Percentiles rank a stretch among this genome's conserved stretches.
These are phyloP conservation scores for Pythium rhizo-oryzae DNA, from an alignment of 352 stramenopile genomes.

Conservation along the genomic window DNA sequence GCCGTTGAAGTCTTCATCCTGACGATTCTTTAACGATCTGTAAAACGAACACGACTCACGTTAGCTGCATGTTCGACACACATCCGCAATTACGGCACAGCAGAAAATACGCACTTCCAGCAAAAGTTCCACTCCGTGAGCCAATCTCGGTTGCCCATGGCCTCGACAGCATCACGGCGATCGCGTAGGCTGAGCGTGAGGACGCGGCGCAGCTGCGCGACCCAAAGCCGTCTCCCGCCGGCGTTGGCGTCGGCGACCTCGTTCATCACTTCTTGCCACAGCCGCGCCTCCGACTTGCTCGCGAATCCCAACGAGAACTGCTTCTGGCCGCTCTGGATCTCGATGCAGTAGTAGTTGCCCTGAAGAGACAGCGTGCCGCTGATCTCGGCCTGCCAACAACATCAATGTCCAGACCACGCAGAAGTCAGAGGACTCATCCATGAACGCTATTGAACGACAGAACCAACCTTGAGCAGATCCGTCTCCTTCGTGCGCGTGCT, in stretches of 20 bases:
- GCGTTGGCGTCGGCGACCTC: slow-evolving; percentile 79
- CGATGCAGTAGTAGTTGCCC: slow-evolving; percentile 65
- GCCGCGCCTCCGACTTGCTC: slow-evolving; percentile 40
- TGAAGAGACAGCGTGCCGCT: slow-evolving; percentile 37
- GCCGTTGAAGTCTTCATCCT: slow-evolving; percentile 31
- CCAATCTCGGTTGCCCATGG: slow-evolving; percentile 78
- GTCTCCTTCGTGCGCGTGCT: slow-evolving; percentile 64
- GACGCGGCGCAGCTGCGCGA: slow-evolving; percentile 54
- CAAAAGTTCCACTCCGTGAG: slow-evolving; percentile 83
- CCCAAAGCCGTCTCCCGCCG: slow-evolving; percentile 65
- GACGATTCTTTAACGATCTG: slow-evolving; percentile 40
- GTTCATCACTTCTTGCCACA: slow-evolving; percentile 69
- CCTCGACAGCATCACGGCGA: slow-evolving; percentile 49
- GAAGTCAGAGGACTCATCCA: neutral
- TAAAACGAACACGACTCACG: neutral
- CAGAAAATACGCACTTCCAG: slow-evolving; percentile 22
- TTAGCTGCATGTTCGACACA: neutral
- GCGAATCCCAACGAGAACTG: slow-evolving; percentile 58
- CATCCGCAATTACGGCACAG: neutral
- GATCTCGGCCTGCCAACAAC: slow-evolving; percentile 42
- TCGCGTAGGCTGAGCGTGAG: slow-evolving; percentile 54
- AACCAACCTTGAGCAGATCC: slow-evolving; percentile 66
- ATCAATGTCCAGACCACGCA: neutral
- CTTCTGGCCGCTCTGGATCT: slow-evolving; percentile 45
- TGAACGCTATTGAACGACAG: neutral